Evolutionary conservation across 495 filamentous ascomycete species (phyloP).

Genomic region (Penicillium diatomitis): DNA sequence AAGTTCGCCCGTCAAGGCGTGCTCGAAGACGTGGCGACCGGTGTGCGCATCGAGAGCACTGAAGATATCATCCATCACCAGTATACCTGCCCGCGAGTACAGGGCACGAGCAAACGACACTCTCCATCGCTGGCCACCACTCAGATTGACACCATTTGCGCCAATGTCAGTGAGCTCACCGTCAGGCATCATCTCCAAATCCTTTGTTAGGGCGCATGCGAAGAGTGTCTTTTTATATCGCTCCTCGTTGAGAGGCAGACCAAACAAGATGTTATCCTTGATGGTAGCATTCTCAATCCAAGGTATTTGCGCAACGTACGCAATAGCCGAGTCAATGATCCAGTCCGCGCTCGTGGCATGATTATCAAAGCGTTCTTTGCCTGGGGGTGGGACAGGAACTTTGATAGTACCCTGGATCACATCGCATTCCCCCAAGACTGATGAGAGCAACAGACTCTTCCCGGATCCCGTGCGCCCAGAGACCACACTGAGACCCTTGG

Average conservation of each 20-base stretch:
- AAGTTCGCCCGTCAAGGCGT: conserved; percentile 61
- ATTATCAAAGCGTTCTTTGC: conserved; percentile 19
- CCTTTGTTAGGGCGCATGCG: conserved; percentile 64
- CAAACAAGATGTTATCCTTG: conserved; percentile 64
- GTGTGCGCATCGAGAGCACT: conserved; percentile 62
- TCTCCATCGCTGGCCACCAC: conserved; percentile 77
- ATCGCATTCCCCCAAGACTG: conserved; percentile 54
- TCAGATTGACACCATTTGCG: conserved; percentile 75
- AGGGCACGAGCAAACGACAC: conserved; percentile 69
- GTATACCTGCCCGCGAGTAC: conserved; percentile 70
- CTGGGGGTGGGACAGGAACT: conserved; percentile 27
- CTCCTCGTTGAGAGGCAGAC: conserved; percentile 53
- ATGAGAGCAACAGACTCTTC: conserved; percentile 53
- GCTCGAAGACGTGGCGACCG: conserved; percentile 66
- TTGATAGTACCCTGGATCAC: conserved; percentile 37
- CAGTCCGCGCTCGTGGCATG: conserved; percentile 18
- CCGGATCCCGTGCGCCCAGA: conserved; percentile 51
- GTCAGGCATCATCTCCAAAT: conserved; percentile 63
- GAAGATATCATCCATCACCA: conserved; percentile 81
- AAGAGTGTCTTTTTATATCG: conserved; percentile 58
- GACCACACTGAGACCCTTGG: conserved; percentile 57
- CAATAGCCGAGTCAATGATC: conserved; percentile 51
- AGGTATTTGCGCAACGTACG: conserved; percentile 73
- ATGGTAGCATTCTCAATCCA: conserved; percentile 83
- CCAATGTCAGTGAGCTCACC: conserved; percentile 73